Conservation (phyloP, 345 rosid species). For the Lagerstroemia speciosa region DNA sequence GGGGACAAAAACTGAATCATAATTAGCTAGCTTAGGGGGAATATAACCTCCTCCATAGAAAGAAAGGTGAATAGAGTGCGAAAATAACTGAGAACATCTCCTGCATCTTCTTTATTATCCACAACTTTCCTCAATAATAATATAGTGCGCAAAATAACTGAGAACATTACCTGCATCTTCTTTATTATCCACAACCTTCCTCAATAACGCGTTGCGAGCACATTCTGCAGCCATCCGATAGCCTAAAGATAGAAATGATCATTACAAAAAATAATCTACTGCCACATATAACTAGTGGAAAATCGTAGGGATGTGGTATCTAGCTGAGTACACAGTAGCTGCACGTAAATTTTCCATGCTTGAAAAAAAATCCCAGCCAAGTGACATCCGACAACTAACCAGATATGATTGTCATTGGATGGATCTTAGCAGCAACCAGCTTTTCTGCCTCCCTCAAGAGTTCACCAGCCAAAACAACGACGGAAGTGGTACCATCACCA, state of each 20-base stretch:
- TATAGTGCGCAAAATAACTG: too few relatives aligned
- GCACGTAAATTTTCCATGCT: background rate
- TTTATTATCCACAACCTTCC: conserved; percentile 70
- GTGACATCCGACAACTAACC: conserved; percentile 27
- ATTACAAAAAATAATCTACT: background rate
- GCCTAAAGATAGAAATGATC: conserved; percentile 22
- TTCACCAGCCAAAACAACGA: conserved; percentile 95
- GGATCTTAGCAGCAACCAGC: conserved; percentile 82
- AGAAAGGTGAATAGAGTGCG: background rate
- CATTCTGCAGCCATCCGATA: conserved; percentile 94
- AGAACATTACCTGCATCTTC: conserved; percentile 52
- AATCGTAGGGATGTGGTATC: background rate
- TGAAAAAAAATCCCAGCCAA: background rate
- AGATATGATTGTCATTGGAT: conserved; percentile 92
- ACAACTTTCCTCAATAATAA: conserved; percentile 51
- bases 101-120: conserved; percentile 78
- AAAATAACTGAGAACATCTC: conserved; percentile 20
- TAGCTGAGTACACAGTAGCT: background rate
- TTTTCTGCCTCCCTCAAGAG: conserved; percentile 94
- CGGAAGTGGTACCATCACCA: conserved; percentile 99
- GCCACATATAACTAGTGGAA: background rate
- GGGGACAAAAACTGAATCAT: background rate
- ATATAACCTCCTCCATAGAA: background rate
- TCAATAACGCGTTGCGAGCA: conserved; percentile 65
- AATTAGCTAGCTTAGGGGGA: background rate